Evolutionary conservation across 2,329 filamentous ascomycete species (phyloP).

Genomic region (Emmonsia crescens): DNA sequence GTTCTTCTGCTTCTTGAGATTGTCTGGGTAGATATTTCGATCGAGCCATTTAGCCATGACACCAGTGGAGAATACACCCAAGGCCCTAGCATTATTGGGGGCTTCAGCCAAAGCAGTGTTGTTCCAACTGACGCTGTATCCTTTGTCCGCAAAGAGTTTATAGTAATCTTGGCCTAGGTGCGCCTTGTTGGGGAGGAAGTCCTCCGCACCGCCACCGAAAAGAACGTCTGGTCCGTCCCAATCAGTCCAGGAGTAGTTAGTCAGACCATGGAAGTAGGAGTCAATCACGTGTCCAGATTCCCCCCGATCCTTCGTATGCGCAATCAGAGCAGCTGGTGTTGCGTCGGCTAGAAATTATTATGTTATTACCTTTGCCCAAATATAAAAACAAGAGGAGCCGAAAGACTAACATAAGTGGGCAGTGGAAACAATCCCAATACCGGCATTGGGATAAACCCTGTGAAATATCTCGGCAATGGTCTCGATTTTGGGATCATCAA

Average conservation of each 20-base stretch:
- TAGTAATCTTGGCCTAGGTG: constrained; percentile 65
- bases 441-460: constrained; percentile 51
- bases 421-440: constrained; percentile 61
- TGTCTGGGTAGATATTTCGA: constrained; percentile 66
- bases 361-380: not conserved
- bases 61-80: constrained; percentile 65
- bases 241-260: constrained; percentile 72
- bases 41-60: constrained; percentile 80
- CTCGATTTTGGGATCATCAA: constrained; percentile 80
- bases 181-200: constrained; percentile 59
- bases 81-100: constrained; percentile 50
- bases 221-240: constrained; percentile 67
- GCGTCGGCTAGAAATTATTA: constrained; percentile 55
- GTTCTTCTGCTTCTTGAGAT: constrained; percentile 56
- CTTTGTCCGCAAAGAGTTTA: constrained; percentile 56
- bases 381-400: not conserved
- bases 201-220: constrained; percentile 72
- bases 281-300: constrained; percentile 64
- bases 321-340: constrained; percentile 63
- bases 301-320: constrained; percentile 60
- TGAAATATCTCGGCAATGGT: constrained; percentile 62
- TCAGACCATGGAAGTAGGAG: constrained; percentile 62
- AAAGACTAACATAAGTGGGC: constrained; percentile 42
- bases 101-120: constrained; percentile 56
- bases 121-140: constrained; percentile 63